A percentile compares a stretch with the other conserved stretches of the same genome.
These are phyloP conservation scores for Solanum commersonii DNA, from an alignment of 257 asterid genomes.

Conservation along the genomic window DNA sequence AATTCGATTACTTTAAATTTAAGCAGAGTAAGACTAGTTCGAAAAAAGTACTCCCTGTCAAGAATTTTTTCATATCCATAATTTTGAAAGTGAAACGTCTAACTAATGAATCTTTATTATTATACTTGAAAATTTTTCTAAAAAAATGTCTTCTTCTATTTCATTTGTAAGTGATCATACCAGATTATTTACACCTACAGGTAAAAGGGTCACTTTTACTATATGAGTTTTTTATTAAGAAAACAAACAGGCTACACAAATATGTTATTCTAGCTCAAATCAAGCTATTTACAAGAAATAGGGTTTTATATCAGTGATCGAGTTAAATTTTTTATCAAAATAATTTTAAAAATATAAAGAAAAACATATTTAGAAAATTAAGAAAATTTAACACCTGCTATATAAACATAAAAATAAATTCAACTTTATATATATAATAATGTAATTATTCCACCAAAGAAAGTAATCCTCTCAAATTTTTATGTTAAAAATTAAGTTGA, in stretches of 20 bases:
- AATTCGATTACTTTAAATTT: neutral
- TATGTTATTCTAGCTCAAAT: neutral
- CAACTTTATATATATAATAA: too few relatives aligned
- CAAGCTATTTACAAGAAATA: neutral
- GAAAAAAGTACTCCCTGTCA: neutral
- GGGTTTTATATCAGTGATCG: too few relatives aligned
- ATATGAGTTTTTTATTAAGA: neutral
- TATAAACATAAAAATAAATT: too few relatives aligned
- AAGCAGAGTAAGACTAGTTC: neutral
- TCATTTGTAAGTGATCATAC: neutral
- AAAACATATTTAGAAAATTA: too few relatives aligned
- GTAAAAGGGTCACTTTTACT: neutral
- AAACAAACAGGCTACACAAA: neutral
- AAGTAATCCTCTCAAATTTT: too few relatives aligned
- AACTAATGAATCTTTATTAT: neutral
- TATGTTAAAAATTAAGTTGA: too few relatives aligned
- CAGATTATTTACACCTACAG: neutral
- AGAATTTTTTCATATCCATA: neutral
- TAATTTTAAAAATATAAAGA: too few relatives aligned
- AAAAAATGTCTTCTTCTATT: neutral
- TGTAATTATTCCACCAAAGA: too few relatives aligned
- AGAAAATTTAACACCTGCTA: too few relatives aligned
- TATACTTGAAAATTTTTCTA: neutral
- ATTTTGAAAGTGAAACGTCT: neutral
- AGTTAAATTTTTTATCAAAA: too few relatives aligned